phyloP scores from a whole-genome alignment of 352 stramenopile species.

The Globisporangium cylindrosporum region DNA sequence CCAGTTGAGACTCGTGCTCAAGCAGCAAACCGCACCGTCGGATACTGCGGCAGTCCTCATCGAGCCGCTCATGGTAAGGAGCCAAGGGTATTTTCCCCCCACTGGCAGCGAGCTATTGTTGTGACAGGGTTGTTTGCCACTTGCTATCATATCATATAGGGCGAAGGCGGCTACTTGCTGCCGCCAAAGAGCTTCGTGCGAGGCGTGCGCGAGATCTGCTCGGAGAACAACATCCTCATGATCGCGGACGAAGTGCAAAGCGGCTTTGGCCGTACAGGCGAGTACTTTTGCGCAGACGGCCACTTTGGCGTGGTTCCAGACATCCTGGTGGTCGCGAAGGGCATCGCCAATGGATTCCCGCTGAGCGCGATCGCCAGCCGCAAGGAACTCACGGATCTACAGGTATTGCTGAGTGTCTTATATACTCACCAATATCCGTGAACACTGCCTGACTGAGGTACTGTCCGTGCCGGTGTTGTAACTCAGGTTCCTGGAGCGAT shows the following conservation, averaged over 20 bases:
- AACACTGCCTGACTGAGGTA: neutral
- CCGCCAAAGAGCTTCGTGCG: constrained; percentile 91
- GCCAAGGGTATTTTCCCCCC: neutral
- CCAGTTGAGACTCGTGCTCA: constrained; percentile 76
- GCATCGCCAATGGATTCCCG: constrained; percentile 91
- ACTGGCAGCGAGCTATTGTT: constrained; percentile 33
- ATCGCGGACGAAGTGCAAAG: constrained; percentile 92
- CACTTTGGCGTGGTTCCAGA: constrained; percentile 86
- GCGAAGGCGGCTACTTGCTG: constrained; percentile 91
- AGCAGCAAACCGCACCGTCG: constrained; percentile 56
- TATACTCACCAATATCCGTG: neutral
- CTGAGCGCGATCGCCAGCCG: constrained; percentile 88
- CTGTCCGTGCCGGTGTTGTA: neutral
- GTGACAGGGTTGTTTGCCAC: constrained; percentile 25
- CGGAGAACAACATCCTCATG: constrained; percentile 91
- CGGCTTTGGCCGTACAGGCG: constrained; percentile 86
- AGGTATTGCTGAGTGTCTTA: constrained; percentile 15
- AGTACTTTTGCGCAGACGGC: constrained; percentile 85
- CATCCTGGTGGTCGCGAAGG: constrained; percentile 93
- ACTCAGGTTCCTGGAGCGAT: constrained; percentile 80
- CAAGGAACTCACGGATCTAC: constrained; percentile 82
- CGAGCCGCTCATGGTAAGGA: constrained; percentile 73
- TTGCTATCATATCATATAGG: constrained; percentile 22
- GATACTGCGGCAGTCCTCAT: constrained; percentile 73
- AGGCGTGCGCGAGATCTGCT: constrained; percentile 86